Conservation (phyloP, 345 rosid genomes). For the Eucalyptus coolabah region DNA sequence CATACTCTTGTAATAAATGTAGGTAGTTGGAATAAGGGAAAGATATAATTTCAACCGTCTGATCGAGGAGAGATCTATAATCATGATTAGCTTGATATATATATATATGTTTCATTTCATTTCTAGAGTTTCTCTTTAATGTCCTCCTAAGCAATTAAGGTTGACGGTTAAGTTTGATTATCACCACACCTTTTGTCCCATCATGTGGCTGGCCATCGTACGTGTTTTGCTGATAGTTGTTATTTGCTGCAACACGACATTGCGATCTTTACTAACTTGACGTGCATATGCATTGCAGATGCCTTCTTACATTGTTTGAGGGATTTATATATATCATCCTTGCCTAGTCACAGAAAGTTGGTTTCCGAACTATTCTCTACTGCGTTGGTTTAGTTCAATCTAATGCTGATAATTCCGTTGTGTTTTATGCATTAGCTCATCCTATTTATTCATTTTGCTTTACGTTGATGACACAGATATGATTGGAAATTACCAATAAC, state of each 20-base stretch:
- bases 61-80: no score
- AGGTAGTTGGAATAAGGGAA: no score
- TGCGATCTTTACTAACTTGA: not conserved
- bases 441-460: not conserved
- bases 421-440: not conserved
- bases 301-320: not conserved
- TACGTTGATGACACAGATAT: rapidly evolving
- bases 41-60: no score
- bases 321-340: not conserved
- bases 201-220: not conserved
- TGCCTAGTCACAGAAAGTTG: not conserved
- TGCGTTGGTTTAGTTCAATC: not conserved
- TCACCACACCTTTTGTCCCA: not conserved
- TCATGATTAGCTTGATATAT: no score
- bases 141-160: no score
- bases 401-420: not conserved
- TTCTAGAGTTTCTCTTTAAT: no score
- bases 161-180: not conserved
- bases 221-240: not conserved
- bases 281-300: not conserved
- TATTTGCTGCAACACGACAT: not conserved
- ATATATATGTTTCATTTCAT: no score
- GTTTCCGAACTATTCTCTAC: not conserved
- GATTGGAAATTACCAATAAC: not conserved
- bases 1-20: no score